Percentiles rank a stretch among this genome's conserved stretches.
These are phyloP conservation scores for Dovyalis caffra DNA, from an alignment of 345 rosid species.

Conservation along the genomic window DNA sequence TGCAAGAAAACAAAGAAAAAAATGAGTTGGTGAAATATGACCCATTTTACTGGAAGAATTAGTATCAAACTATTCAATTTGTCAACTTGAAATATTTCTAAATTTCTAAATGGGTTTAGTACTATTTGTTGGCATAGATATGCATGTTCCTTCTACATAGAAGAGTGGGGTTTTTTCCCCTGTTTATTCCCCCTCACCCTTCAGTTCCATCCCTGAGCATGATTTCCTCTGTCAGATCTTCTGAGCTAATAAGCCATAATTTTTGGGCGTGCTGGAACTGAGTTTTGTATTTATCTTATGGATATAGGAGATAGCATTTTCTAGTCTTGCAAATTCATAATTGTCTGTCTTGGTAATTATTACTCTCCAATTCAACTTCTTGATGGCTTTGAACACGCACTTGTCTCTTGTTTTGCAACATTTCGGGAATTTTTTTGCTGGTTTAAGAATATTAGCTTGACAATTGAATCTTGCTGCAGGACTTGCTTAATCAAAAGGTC, in stretches of 20 bases:
- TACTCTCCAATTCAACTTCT: not conserved
- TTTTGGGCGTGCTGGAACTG: not conserved
- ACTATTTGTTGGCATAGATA: no score
- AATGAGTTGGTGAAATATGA: not conserved
- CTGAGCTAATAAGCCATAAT: not conserved
- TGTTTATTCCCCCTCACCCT: no score
- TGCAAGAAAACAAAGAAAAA: not conserved
- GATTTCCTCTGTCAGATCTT: not conserved
- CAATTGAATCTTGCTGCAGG: slow-evolving; percentile 50
- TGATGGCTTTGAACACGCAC: not conserved
- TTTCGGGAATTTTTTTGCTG: not conserved
- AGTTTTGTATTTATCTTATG: no score
- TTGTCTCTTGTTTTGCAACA: not conserved
- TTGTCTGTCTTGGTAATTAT: not conserved
- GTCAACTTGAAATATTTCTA: no score
- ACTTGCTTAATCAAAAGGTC: slow-evolving; percentile 56
- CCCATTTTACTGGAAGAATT: not conserved
- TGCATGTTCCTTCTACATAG: no score
- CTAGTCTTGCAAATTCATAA: not conserved
- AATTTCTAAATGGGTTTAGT: no score
- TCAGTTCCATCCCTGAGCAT: no score
- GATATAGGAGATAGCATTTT: not conserved
- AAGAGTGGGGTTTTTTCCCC: no score
- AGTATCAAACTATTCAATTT: no score
- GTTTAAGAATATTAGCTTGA: slow-evolving; percentile 18